These are phyloP conservation scores for Linderina pennispora DNA, from an alignment of 192 early-diverging fungal genomes.

Conservation along the genomic window DNA sequence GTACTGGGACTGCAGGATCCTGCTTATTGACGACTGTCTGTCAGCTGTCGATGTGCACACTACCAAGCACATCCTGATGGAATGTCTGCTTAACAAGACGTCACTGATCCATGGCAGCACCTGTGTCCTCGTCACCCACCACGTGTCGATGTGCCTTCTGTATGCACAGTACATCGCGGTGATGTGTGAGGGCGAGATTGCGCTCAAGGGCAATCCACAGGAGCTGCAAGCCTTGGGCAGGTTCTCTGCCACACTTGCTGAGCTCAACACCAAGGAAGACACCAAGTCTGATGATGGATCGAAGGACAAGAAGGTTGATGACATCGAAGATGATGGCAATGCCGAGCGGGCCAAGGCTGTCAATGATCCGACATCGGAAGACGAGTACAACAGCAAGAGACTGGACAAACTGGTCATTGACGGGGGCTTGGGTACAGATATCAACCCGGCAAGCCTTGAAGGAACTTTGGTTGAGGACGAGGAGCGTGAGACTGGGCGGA, in stretches of 20 bases:
- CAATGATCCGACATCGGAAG: conserved; percentile 6
- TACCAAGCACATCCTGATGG: conserved; percentile 73
- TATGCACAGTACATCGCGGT: conserved; percentile 53
- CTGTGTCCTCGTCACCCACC: conserved; percentile 88
- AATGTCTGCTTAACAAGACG: conserved; percentile 59
- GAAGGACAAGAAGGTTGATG: background rate
- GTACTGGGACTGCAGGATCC: conserved; percentile 61
- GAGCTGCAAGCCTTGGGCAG: conserved; percentile 44
- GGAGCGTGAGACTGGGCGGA: conserved; percentile 66
- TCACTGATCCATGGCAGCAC: conserved; percentile 71
- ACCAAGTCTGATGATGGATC: conserved; percentile 22
- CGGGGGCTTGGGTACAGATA: conserved; percentile 23
- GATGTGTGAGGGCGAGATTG: conserved; percentile 60
- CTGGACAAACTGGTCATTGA: conserved; percentile 13
- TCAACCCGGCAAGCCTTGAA: conserved; percentile 2
- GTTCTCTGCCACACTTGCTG: conserved; percentile 3
- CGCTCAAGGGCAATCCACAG: conserved; percentile 48
- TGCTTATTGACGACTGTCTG: conserved; percentile 86
- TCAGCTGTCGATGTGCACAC: conserved; percentile 96
- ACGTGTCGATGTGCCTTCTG: conserved; percentile 62
- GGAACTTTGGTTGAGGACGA: conserved; percentile 70
- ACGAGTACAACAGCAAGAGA: conserved; percentile 2
- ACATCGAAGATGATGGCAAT: conserved; percentile 14
- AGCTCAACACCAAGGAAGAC: conserved; percentile 12
- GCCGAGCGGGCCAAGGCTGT: conserved; percentile 33